Evolutionary conservation across 2,329 filamentous ascomycete species (phyloP), one percentile per base, ranked within the genome.

Genomic region (Pseudogymnoascus sp.): DNA sequence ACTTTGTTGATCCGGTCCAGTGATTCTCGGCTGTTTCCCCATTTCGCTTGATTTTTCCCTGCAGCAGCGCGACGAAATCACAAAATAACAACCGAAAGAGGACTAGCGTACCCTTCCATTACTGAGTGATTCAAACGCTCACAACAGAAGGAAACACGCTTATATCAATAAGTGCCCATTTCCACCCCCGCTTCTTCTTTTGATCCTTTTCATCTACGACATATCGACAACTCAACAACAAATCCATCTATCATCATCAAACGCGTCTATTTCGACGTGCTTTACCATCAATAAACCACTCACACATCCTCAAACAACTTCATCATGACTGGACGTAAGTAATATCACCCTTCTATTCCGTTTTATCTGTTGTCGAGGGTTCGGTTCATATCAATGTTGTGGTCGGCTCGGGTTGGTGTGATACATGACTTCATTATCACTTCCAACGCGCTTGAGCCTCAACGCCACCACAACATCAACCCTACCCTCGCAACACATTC

Each of bases 281-380:
- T 65, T 68, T 70, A 69, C 66, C 67, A 73, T 73, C 69, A 68
- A 71, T 73, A 72, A 73, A 70, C 68, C 65, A 71, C 68, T 69
- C 66, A 45, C 43, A 64, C 62, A 65, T 61, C 61, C 49, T 62
- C 62, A 61, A 63, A 65, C 63, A 63, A 68, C 66, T 73, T 81
- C 83, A 87, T 78, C 66, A 88, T 88, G 85, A 88, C 85, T 86
- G 85, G 85, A 86, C 85, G 85, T 88, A 83, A 86, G 85, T 86
- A 71, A 68, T 69, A 63, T 62, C 52, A 64, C 59, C 64, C 64
- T 33, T 67, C 60, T 65, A 59, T 38, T 40, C 67, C 63, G 59
- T 62, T 64, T 59, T 58, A 35, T 45, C 60, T 61, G 5, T 63
- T 35, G 62, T 70, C 63, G 62, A 55, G 33, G 38, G 62, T 64